Evolutionary conservation across 306 rosid species (phyloP).

Genomic region (Cicer bijugum): DNA sequence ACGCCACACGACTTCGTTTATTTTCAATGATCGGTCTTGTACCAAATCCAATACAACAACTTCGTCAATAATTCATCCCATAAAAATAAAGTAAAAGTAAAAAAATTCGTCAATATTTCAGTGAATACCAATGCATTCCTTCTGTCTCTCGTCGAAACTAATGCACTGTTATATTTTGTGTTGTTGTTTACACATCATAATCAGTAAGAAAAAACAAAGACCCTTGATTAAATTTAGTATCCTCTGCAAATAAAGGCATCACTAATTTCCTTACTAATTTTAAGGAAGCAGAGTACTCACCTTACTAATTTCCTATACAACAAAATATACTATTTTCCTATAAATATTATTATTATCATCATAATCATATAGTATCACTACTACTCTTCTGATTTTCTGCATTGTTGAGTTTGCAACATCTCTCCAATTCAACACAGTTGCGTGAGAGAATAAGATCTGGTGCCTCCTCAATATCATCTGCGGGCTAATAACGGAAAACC

Average conservation of each 20-base stretch:
- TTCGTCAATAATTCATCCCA: neutral
- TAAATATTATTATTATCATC: neutral
- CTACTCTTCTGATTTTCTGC: conserved; percentile 3
- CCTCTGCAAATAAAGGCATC: neutral
- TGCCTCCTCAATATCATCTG: conserved; percentile 66
- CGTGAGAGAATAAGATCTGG: conserved; percentile 56
- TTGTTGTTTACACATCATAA: neutral
- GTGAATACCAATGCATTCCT: too few species aligned
- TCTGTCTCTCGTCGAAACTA: too few species aligned
- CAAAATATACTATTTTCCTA: neutral
- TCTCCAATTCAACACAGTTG: conserved; percentile 47
- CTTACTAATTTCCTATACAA: neutral
- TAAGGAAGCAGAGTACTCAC: neutral
- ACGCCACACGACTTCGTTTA: too few species aligned
- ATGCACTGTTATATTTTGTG: too few species aligned
- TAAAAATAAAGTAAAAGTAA: too few species aligned
- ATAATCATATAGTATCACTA: neutral
- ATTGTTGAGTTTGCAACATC: conserved; percentile 18
- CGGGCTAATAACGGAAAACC: conserved; percentile 57
- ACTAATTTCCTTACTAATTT: neutral
- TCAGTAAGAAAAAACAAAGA: conserved; percentile 4
- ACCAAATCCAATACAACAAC: neutral
- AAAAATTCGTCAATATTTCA: too few species aligned
- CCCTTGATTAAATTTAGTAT: neutral
- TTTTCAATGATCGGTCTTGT: neutral